Evolutionary conservation across 2,329 filamentous ascomycete species (phyloP), one percentile per base, ranked within the genome.

Genomic region (Sporothrix dimorphospora): DNA sequence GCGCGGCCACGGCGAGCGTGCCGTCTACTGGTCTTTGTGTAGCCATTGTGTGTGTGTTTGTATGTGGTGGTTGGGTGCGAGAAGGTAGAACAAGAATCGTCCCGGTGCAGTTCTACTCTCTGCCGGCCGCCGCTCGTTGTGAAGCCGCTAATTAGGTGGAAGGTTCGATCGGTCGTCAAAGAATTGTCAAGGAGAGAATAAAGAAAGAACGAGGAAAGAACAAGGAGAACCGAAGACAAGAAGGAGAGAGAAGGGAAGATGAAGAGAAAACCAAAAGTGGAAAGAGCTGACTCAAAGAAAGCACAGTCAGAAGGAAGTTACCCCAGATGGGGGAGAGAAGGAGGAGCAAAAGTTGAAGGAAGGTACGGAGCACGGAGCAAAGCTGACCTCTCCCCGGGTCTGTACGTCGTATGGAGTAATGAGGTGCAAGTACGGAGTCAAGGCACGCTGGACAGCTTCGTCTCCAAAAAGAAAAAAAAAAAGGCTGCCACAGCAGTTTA

Each of bases 1-100:
- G 24, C 14, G 65, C 7, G n/a, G 51, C 27, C 42, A 38, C 47
- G n/a, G 53, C 55, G 34, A 71, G 40, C 42, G 65, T 21, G n/a
- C 47, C 69, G 65, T 30, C 47, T 24, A 40, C 55, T 34, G 55
- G 21, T 53, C 40, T 45, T 69, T 73, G 69, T 66, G 65, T 66
- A 1, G 72, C 49, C 72, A 73, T 73, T 45, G 47, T 21, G 30
- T 30, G 49, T 55, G 14, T 65, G 57, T 57, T 4, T 21, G 38
- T 40, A 11, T 61, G 59, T 53, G 55, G 49, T 7, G 30, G 30
- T 5, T 21, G 49, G 47, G 55, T 4, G 5, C 11, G 21, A 19
- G 24, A 47, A 49, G 38, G n/a, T 30, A 2, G 24, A 16, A 14
- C 16, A 24, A 16, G 38, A 16, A 19, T 11, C 24, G 21, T 42